phyloP scores from a whole-genome alignment of 78 protist species.

The Dictyostelium purpureum region DNA sequence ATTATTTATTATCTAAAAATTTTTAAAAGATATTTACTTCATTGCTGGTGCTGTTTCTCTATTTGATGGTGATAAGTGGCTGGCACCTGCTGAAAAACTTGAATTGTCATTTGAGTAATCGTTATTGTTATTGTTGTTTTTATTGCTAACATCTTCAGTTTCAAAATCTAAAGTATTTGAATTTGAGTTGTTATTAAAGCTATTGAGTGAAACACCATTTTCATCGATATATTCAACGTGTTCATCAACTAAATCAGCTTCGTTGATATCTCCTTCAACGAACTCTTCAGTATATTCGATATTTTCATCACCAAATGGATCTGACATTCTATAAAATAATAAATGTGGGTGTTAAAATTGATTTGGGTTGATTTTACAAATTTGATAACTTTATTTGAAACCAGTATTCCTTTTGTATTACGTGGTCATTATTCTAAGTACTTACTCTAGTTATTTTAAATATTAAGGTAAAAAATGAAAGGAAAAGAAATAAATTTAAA shows the following conservation, averaged over 20 bases:
- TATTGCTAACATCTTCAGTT: background rate
- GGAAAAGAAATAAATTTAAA: too few relatives aligned
- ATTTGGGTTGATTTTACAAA: too few relatives aligned
- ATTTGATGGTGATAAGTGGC: background rate
- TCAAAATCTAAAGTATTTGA: too few relatives aligned
- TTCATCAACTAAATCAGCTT: background rate
- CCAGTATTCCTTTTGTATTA: too few relatives aligned
- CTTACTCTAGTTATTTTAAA: too few relatives aligned
- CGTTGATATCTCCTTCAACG: constrained; percentile 55
- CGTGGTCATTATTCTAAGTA: too few relatives aligned
- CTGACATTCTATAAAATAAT: constrained; percentile 66
- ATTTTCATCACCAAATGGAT: constrained; percentile 45
- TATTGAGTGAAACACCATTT: constrained; percentile 5
- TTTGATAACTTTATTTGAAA: too few relatives aligned
- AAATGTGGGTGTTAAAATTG: too few relatives aligned
- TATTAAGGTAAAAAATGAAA: too few relatives aligned
- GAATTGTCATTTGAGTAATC: background rate
- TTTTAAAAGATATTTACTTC: constrained; percentile 10
- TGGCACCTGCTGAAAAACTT: too few relatives aligned
- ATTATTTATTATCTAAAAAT: too few relatives aligned
- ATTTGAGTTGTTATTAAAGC: background rate
- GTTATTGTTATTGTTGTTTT: background rate
- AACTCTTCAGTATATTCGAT: constrained; percentile 50
- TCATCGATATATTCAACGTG: constrained; percentile 13
- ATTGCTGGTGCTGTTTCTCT: constrained; percentile 36